These are phyloP conservation scores for Neurospora terricola DNA, from an alignment of 495 filamentous ascomycete species.

Conservation along the genomic window DNA sequence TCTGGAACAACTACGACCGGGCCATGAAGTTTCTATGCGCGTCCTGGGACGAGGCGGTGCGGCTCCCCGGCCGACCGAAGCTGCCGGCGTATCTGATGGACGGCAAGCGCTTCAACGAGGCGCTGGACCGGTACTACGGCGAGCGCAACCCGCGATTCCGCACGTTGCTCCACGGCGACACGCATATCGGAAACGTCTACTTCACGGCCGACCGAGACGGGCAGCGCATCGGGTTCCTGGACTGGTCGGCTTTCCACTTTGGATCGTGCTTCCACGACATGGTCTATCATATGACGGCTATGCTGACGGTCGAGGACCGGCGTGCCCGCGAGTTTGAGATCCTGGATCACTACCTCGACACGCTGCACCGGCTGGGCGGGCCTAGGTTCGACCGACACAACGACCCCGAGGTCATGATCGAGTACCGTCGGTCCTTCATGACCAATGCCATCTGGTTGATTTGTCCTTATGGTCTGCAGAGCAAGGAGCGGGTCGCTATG, in stretches of 20 bases:
- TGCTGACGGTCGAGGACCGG: constrained; percentile 52
- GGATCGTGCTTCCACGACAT: constrained; percentile 19
- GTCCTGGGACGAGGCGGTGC: constrained; percentile 13
- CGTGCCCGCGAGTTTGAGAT: constrained; percentile 57
- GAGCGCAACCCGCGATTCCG: constrained; percentile 18
- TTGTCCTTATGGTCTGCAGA: constrained; percentile 39
- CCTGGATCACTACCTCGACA: constrained; percentile 48
- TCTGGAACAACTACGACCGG: constrained; percentile 19
- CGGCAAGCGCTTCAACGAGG: constrained; percentile 15
- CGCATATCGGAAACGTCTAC: constrained; percentile 20
- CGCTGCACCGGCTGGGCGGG: constrained; percentile 12
- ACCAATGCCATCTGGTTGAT: constrained; percentile 45
- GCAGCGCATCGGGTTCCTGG: constrained; percentile 12
- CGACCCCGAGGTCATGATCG: constrained; percentile 14
- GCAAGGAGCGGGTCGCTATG: constrained; percentile 1
- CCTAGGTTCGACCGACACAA: constrained; percentile 14
- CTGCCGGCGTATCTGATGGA: constrained; percentile 16
- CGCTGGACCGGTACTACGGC: constrained; percentile 14
- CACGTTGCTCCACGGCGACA: constrained; percentile 18
- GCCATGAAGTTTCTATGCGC: constrained; percentile 11
- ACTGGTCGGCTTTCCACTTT: constrained; percentile 19
- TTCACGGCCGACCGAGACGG: constrained; percentile 8
- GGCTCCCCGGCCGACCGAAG: constrained; percentile 7
- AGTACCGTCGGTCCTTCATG: constrained; percentile 16
- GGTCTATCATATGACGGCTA: constrained; percentile 14